Conservation (phyloP, 106 monocot species). For the Dendrobium catenatum region DNA sequence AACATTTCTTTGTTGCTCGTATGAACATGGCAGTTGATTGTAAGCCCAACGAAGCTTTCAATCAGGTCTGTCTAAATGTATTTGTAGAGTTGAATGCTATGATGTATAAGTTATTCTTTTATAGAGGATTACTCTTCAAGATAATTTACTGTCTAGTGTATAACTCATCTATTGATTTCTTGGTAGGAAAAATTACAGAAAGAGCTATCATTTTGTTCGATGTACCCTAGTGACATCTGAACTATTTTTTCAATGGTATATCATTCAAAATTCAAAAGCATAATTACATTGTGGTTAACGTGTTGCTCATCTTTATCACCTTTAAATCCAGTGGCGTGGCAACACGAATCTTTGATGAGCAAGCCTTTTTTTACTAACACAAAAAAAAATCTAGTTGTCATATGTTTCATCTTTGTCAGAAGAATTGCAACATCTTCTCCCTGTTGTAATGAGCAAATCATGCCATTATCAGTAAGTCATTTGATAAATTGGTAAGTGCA, state of each 20-base stretch:
- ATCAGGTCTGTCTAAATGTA: conserved; percentile 70
- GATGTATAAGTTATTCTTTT: not conserved
- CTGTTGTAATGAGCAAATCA: not conserved
- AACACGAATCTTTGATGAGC: not conserved
- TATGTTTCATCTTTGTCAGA: not conserved
- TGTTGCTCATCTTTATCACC: not conserved
- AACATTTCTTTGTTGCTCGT: conserved; percentile 98
- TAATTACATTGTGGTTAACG: not conserved
- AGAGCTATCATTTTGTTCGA: not conserved
- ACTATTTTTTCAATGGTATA: not conserved
- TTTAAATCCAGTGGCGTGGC: not conserved
- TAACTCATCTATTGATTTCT: not conserved
- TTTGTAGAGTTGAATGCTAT: not conserved
- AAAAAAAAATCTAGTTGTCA: not conserved
- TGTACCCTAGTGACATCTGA: not conserved
- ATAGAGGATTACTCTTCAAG: not conserved
- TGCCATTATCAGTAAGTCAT: not conserved
- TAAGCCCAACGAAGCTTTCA: conserved; percentile 65
- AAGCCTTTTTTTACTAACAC: not conserved
- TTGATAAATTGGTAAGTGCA: not conserved
- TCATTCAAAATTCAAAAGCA: not conserved
- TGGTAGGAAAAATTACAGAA: not conserved
- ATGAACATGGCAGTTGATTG: conserved; percentile 97
- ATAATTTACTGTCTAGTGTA: not conserved
- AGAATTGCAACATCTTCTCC: not conserved